Evolutionary conservation across 2,329 filamentous ascomycete genomes (phyloP).

Genomic region (Xylariaceae sp.): DNA sequence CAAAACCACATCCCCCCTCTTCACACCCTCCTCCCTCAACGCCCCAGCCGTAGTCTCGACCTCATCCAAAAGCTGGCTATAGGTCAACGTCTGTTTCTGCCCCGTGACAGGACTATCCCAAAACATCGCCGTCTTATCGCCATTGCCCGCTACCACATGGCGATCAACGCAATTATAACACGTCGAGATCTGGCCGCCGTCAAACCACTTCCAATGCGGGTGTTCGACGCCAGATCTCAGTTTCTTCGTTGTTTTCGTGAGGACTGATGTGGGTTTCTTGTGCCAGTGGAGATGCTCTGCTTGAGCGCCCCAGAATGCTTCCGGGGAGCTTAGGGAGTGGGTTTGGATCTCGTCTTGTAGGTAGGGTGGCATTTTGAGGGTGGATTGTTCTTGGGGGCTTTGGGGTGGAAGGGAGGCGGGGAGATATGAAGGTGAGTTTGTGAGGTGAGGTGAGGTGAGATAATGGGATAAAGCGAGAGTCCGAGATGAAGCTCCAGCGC

Average conservation of each 20-base stretch:
- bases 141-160: constrained; percentile 78
- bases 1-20: constrained; percentile 80
- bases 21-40: constrained; percentile 76
- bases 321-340: constrained; percentile 65
- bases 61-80: constrained; percentile 71
- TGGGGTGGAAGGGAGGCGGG: background rate
- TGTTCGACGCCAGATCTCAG: constrained; percentile 62
- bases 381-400: background rate
- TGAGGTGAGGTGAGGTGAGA: background rate
- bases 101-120: constrained; percentile 86
- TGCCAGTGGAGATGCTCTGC: constrained; percentile 80
- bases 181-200: constrained; percentile 83
- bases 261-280: constrained; percentile 63
- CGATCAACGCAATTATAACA: constrained; percentile 90
- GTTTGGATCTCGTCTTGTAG: constrained; percentile 52
- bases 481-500: too few species aligned
- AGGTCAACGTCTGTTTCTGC: constrained; percentile 70
- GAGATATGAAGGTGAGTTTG: background rate
- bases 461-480: background rate
- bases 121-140: constrained; percentile 70
- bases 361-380: constrained; percentile 18
- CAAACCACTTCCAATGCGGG: constrained; percentile 86
- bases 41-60: constrained; percentile 81
- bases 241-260: constrained; percentile 60
- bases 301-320: constrained; percentile 72